Evolutionary conservation across 2,329 filamentous ascomycete genomes (phyloP).

Genomic region (Hymenotorrendiella dingleyae): DNA sequence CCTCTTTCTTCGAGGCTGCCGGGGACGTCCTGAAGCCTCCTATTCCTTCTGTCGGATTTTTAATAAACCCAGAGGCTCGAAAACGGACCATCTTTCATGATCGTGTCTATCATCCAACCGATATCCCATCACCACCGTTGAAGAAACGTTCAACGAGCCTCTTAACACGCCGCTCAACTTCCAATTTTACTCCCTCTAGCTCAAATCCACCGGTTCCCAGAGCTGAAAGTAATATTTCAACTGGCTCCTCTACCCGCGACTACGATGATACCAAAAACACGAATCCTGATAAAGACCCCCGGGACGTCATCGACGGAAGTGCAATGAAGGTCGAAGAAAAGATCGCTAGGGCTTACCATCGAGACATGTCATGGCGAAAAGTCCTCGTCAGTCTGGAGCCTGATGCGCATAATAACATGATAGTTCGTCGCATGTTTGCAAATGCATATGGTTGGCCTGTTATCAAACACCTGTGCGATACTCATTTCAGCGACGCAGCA

Average conservation of each 20-base stretch:
- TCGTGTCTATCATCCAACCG: constrained; percentile 85
- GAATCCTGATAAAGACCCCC: constrained; percentile 39
- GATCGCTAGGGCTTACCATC: constrained; percentile 92
- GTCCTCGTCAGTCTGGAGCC: constrained; percentile 93
- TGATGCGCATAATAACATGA: constrained; percentile 97
- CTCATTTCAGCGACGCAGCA: constrained; percentile 79
- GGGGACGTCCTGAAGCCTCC: constrained; percentile 89
- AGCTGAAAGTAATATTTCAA: constrained; percentile 38
- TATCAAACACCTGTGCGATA: constrained; percentile 87
- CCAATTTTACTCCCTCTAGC: neutral
- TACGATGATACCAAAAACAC: constrained; percentile 47
- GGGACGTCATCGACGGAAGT: constrained; percentile 50
- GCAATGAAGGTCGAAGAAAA: constrained; percentile 94
- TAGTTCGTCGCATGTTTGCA: constrained; percentile 91
- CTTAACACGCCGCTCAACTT: constrained; percentile 17
- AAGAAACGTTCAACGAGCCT: constrained; percentile 42
- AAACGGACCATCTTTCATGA: constrained; percentile 95
- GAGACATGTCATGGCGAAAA: constrained; percentile 89
- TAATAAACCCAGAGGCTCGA: constrained; percentile 76
- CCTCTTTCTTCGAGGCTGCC: constrained; percentile 91
- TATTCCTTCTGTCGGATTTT: constrained; percentile 71
- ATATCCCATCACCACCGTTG: constrained; percentile 78
- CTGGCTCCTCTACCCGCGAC: constrained; percentile 38
- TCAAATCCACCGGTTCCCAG: constrained; percentile 30
- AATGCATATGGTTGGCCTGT: constrained; percentile 99